Percentiles rank a stretch among this genome's conserved stretches.
phyloP scores from a whole-genome alignment of 345 rosid genomes.

The Brassica cretica region DNA sequence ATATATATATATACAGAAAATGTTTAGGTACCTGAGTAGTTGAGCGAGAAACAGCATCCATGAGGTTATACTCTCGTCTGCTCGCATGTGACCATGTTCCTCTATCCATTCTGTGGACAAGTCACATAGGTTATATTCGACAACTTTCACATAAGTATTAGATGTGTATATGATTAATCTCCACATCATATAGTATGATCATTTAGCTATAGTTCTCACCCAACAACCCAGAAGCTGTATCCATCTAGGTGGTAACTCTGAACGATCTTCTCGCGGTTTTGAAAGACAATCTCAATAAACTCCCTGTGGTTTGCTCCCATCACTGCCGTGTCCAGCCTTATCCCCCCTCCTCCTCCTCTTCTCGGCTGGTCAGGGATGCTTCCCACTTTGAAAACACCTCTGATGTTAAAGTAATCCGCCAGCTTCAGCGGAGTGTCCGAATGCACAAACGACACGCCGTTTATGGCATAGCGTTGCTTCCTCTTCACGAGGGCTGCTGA shows the following conservation, averaged over 20 bases:
- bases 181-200: not conserved
- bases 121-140: not conserved
- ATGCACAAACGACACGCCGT: constrained; percentile 65
- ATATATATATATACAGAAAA: not conserved
- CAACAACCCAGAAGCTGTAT: constrained; percentile 81
- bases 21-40: constrained; percentile 50
- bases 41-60: constrained; percentile 75
- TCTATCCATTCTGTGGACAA: constrained; percentile 62
- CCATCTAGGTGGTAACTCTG: constrained; percentile 91
- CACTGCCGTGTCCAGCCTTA: constrained; percentile 70
- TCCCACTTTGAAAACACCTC: constrained; percentile 63
- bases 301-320: constrained; percentile 65
- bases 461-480: constrained; percentile 81
- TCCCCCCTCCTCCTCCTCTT: constrained; percentile 8
- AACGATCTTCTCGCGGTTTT: constrained; percentile 66
- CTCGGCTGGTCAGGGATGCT: constrained; percentile 59
- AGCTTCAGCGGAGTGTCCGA: constrained; percentile 81
- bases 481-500: constrained; percentile 57
- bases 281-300: constrained; percentile 76
- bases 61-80: constrained; percentile 69
- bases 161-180: not conserved
- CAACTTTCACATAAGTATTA: not conserved
- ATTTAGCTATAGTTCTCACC: constrained; percentile 49
- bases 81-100: constrained; percentile 71
- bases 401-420: constrained; percentile 79